phyloP scores from a whole-genome alignment of 2,329 filamentous ascomycete species.

The Didymella segeticola region DNA sequence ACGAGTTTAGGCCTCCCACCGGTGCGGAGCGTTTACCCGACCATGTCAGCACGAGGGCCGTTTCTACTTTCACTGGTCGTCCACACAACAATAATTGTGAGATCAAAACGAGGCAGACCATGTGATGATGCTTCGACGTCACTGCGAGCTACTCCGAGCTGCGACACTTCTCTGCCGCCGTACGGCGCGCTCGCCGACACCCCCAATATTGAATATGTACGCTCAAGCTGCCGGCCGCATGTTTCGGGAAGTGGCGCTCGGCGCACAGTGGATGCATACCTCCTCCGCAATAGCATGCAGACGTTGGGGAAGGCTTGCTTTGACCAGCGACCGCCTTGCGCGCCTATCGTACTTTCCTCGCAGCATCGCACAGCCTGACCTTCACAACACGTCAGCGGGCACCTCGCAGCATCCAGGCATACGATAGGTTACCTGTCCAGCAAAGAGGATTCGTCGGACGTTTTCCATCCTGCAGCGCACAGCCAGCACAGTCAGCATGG shows the following conservation, averaged over 20 bases:
- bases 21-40: slow-evolving; percentile 3
- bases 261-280: neutral
- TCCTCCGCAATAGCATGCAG: neutral
- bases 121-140: neutral
- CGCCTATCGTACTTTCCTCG: neutral
- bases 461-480: slow-evolving; percentile 5
- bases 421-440: neutral
- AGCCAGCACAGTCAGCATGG: slow-evolving; percentile 13
- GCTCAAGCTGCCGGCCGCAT: neutral
- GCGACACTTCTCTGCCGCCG: neutral
- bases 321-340: neutral
- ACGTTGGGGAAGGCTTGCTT: neutral
- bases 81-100: neutral
- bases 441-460: slow-evolving; percentile 1
- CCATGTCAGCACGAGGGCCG: neutral
- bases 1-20: slow-evolving; percentile 1
- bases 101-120: slow-evolving; percentile 2
- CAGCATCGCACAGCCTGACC: slow-evolving; percentile 1
- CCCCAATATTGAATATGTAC: neutral
- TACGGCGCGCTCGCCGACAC: neutral
- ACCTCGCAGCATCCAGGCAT: neutral
- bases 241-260: neutral
- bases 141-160: slow-evolving; percentile 7
- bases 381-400: slow-evolving; percentile 6
- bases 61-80: neutral